Evolutionary conservation across 768 basidiomycete species (phyloP), one percentile per base, ranked within the genome.

Genomic region (Dictyophora rubrovolvata): DNA sequence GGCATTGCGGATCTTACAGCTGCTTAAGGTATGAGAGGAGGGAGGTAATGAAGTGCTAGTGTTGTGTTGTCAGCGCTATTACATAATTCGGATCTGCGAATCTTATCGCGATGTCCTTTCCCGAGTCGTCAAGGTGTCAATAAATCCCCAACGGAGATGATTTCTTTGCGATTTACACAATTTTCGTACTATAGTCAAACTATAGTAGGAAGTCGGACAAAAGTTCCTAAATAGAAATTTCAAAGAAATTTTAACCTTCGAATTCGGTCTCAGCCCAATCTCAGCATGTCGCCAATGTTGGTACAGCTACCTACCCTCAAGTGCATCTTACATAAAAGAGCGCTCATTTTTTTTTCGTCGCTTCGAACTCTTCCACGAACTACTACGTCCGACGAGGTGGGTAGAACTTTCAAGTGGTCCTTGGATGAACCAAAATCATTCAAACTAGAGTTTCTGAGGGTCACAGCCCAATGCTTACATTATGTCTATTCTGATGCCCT

Each of bases 401-500:
- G 57, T 22, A 17, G 14, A 34, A 11, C 14, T 14, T 59, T 37
- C 33, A 12, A 17, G 28, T 23, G 12, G 37, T 20, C 17, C 20
- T 35, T 7, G 55, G 84, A 86, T 85, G 85, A 88, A 74, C 62
- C 72, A 68, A 76, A 72, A 74, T 67, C 71, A 79, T 82, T 86
- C 87, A 90, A 90, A 90, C 87, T 90, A 90, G 87, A 89, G 87
- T 90, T 84, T 89, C 78, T 89, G 87, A 90, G 87, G 72, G 83
- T 77, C 71, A 61, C 7, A 71, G 79, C 80, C 74, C 85, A 65
- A 84, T 89, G 87, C 79, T 88, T 85, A 61, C 77, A 61, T 70
- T 66, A 78, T 74, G 76, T 79, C 80, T 74, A 78, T 76, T 77
- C 85, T 87, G 85, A 87, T 69, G 60, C 65, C 56, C 8, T 55